These are phyloP conservation scores for Hibiscus tridactylites DNA, from an alignment of 345 rosid species.

Conservation along the genomic window DNA sequence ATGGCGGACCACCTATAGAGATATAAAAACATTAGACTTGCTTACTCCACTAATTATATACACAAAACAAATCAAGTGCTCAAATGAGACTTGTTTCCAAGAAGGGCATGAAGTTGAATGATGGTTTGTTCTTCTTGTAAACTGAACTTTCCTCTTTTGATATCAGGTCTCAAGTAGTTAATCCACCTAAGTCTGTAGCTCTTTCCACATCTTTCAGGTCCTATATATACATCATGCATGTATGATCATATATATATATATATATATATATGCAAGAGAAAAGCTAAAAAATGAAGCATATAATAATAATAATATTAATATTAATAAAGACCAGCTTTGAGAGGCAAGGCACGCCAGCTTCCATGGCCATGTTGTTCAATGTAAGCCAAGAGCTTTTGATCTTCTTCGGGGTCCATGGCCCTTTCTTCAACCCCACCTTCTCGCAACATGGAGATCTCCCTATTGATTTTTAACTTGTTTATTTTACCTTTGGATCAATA, in stretches of 20 bases:
- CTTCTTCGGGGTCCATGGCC: not conserved
- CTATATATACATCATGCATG: not conserved
- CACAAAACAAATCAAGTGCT: no score
- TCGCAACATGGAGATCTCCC: not conserved
- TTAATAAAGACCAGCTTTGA: not conserved
- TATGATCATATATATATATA: no score
- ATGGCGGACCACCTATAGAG: not conserved
- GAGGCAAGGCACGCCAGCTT: not conserved
- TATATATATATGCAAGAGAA: no score
- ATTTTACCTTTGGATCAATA: not conserved
- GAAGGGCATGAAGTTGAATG: not conserved
- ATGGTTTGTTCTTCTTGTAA: not conserved
- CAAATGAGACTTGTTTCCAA: not conserved
- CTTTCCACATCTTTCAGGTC: not conserved
- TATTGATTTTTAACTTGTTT: not conserved
- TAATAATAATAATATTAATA: not conserved
- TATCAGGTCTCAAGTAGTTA: not conserved
- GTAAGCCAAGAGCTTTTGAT: not conserved
- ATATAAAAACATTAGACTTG: no score
- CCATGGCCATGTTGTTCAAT: not conserved
- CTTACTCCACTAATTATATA: no score
- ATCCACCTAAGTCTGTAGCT: not conserved
- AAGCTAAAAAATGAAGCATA: no score
- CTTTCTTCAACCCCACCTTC: not conserved
- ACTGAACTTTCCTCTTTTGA: not conserved